A percentile compares a stretch with the other conserved stretches of the same genome.
Conservation (phyloP, 2,329 filamentous ascomycete genomes). For the Chaetomiaceae sp. region DNA sequence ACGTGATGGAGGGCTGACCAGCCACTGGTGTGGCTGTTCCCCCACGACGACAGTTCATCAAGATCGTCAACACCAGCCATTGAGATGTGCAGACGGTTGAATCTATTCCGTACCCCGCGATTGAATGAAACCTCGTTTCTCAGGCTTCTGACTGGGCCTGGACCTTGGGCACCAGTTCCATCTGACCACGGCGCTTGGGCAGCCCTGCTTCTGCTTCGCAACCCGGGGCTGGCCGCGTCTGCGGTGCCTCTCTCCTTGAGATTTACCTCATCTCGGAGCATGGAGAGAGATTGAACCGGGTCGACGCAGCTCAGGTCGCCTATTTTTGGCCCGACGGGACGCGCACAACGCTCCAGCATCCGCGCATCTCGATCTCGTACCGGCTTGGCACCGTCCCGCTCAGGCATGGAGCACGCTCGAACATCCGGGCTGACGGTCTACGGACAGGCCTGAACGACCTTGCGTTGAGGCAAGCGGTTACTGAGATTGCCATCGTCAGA, state of each 20-base stretch:
- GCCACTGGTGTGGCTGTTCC: constrained; percentile 18
- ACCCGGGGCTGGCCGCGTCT: constrained; percentile 1
- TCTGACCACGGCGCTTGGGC: constrained; percentile 4
- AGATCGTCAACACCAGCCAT: background rate
- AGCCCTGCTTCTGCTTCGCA: constrained; percentile 3
- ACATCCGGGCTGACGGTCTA: constrained; percentile 3
- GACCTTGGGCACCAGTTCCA: constrained; percentile 14
- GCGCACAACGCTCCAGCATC: constrained; percentile 5
- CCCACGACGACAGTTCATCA: background rate
- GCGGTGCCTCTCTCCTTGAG: background rate
- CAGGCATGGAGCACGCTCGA: constrained; percentile 3
- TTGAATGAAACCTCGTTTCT: background rate
- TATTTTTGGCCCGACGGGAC: constrained; percentile 2
- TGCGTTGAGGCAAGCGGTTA: constrained; percentile 15
- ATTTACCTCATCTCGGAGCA: background rate
- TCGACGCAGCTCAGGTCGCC: background rate
- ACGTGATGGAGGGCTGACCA: constrained; percentile 3
- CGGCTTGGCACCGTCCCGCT: constrained; percentile 3
- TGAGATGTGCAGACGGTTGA: no score
- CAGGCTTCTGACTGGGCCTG: background rate
- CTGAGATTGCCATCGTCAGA: constrained; percentile 16
- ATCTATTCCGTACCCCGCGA: no score
- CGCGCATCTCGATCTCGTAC: constrained; percentile 13
- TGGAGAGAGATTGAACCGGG: background rate
- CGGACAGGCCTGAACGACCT: constrained; percentile 6